A percentile compares a stretch with the other conserved stretches of the same genome.
These are phyloP conservation scores for Pancytospora philotis DNA, from an alignment of 371 early-diverging fungal species.

Conservation along the genomic window DNA sequence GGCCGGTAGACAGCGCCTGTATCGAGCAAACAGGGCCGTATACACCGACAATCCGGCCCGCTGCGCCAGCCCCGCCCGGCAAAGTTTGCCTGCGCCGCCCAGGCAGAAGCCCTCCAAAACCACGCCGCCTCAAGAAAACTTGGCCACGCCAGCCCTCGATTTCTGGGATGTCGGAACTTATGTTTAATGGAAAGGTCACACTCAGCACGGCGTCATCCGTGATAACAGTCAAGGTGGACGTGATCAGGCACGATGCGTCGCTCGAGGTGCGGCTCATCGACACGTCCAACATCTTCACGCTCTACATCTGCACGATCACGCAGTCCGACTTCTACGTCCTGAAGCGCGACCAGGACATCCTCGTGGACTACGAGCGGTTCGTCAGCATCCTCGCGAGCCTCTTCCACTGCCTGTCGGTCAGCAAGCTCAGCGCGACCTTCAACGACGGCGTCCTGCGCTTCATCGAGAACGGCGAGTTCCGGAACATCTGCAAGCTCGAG, in stretches of 20 bases:
- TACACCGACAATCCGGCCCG: too few species aligned
- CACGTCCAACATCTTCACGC: conserved; percentile 50
- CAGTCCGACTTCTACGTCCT: conserved; percentile 53
- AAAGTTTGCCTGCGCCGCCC: not conserved
- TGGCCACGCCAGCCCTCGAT: not conserved
- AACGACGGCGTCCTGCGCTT: conserved; percentile 35
- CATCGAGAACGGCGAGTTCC: conserved; percentile 58
- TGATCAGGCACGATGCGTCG: conserved; percentile 17
- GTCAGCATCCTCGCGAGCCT: conserved; percentile 47
- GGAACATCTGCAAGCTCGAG: conserved; percentile 58
- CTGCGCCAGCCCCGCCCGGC: conserved; percentile 72
- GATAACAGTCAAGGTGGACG: conserved; percentile 52
- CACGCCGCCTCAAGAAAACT: not conserved
- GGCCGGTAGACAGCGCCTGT: too few species aligned
- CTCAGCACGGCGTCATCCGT: conserved; percentile 30
- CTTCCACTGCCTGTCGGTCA: conserved; percentile 46
- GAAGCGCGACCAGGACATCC: conserved; percentile 59
- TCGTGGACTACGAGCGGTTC: conserved; percentile 58
- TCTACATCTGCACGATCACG: conserved; percentile 48
- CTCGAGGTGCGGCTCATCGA: conserved; percentile 55
- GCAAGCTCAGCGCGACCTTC: conserved; percentile 40
- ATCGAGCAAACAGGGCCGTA: too few species aligned
- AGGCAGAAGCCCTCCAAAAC: not conserved
- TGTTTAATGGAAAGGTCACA: conserved; percentile 51
- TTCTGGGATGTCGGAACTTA: conserved; percentile 48